Evolutionary conservation across 2,329 filamentous ascomycete species (phyloP), one percentile per base, ranked within the genome.

Genomic region (Neospermospora avenae): DNA sequence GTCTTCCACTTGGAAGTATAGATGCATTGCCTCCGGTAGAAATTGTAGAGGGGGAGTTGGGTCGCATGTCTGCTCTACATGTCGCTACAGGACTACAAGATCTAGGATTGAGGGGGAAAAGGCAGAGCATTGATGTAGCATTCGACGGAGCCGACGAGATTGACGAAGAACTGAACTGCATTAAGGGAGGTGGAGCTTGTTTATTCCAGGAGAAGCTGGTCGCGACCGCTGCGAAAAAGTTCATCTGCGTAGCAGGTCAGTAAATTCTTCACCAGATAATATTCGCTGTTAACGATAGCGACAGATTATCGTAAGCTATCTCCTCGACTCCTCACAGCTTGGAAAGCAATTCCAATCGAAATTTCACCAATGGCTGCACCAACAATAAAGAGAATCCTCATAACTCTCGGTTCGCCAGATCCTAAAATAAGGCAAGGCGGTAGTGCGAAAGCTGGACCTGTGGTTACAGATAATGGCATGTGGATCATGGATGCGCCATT

Each of bases 111-210:
- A 74, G 70, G 42, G 72, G 72, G 49, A 73, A 72, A 60, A 67
- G 77, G 48, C 71, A 76, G 61, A 76, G 86, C 72, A 82, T 99
- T 28, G 93, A 98, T 70, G 89, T 98, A 18, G 90, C 90, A 53
- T 99, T 99, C 73, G 95, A 99, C 72, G 95, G 95, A 57, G 95
- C 95, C 3, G 95, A 99, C 74, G 95, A 99, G 78, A 92, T 99
- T 34, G 95, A 99, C 73, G 87, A 91, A 49, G 90, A 96, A 55
- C 78, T 99, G 62, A 99, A 98, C 76, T 91, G 93, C 72, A 98
- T 99, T 79, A 98, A 98, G 79, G 95, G 95, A 57, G 95, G 95
- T 53, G 95, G 95, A 60, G 95, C 92, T n/a, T 99, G 95, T 76
- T 78, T 98, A 59, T 96, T 96, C 78, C 95, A 98, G 76, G 95